A percentile compares a stretch with the other conserved stretches of the same genome.
Evolutionary conservation across 805 yeast species (phyloP).

Genomic region (Barnettozyma siamensis): DNA sequence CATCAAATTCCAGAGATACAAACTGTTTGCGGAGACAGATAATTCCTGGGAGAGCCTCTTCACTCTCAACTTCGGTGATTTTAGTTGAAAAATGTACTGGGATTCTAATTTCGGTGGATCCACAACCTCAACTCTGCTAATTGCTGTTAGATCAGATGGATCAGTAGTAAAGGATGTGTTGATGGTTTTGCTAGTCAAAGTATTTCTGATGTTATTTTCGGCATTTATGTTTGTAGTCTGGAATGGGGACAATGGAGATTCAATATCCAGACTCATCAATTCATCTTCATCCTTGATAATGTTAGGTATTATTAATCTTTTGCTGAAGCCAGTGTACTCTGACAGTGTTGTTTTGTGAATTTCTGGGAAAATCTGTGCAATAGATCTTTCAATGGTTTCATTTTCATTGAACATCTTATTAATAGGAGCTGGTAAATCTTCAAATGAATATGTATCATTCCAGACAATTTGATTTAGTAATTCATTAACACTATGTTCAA

Average conservation of each 20-base stretch:
- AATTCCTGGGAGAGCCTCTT: conserved; percentile 34
- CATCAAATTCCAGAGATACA: conserved; percentile 51
- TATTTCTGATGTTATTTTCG: conserved; percentile 9
- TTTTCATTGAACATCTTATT: conserved; percentile 7
- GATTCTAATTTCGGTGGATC: background rate
- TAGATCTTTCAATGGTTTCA: conserved; percentile 20
- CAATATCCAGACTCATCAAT: conserved; percentile 8
- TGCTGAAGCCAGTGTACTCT: conserved; percentile 15
- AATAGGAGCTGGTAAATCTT: conserved; percentile 7
- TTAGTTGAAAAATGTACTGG: conserved; percentile 27
- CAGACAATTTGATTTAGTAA: conserved; percentile 24
- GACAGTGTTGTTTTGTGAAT: conserved; percentile 17
- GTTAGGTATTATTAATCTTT: background rate
- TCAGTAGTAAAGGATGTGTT: conserved; percentile 5
- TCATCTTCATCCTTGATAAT: background rate
- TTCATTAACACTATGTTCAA: conserved; percentile 25
- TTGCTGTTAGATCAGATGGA: conserved; percentile 2
- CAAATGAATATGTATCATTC: conserved; percentile 20
- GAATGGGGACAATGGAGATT: conserved; percentile 17
- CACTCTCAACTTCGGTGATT: conserved; percentile 31
- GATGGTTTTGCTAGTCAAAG: conserved; percentile 7
- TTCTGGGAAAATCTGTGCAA: conserved; percentile 26
- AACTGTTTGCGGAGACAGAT: conserved; percentile 42
- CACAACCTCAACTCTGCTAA: background rate
- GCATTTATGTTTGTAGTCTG: background rate